Evolutionary conservation across 1,284 basidiomycete genomes (phyloP), one percentile per base, ranked within the genome.

Genomic region (Ceratobasidium sp.): DNA sequence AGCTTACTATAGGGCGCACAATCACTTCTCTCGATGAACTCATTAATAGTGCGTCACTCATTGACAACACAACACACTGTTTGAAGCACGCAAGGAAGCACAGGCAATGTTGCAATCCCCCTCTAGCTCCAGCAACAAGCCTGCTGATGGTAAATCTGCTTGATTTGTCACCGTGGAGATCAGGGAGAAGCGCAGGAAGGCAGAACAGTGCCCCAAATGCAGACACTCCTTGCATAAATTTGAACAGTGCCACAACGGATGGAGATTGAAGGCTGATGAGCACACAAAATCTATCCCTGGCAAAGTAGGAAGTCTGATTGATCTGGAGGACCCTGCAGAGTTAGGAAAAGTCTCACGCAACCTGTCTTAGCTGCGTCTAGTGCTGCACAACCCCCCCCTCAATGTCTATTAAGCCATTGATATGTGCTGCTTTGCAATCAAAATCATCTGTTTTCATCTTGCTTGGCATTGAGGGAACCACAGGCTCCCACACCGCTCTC

Each of bases 41-140:
- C 14, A 61, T 61, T 18, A 43, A 16, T 2, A n/a, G 8, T 8
- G 34, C 59, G 39, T 61, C 1, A 14, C 39, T 39, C 8, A 61
- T 45, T 45, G 59, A 61, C 41, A 46, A 61, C 26, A 45, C 36
- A 39, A 39, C 36, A 14, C 59, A 4, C 59, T 61, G 18, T 61
- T 45, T 45, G 59, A 61, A 28, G 59, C 41, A 39, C 36, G 30
- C 28, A 32, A 32, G 52, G 52, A 55, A 30, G 18, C 30, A 8
- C 52, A 55, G 12, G 28, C 28, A 12, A 34, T 23, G 52, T 32
- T 23, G n/a, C 14, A 28, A 32, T 6, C 8, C 36, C 8, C 36
- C 36, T 39, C 36, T 32, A 21, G 8, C 14, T 8, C 23, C 12
- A 21, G 5, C 23, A n/a, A 52, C 48, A 32, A 55, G 14, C 28